Evolutionary conservation across 768 basidiomycete genomes (phyloP).

Genomic region (Russula virescens): DNA sequence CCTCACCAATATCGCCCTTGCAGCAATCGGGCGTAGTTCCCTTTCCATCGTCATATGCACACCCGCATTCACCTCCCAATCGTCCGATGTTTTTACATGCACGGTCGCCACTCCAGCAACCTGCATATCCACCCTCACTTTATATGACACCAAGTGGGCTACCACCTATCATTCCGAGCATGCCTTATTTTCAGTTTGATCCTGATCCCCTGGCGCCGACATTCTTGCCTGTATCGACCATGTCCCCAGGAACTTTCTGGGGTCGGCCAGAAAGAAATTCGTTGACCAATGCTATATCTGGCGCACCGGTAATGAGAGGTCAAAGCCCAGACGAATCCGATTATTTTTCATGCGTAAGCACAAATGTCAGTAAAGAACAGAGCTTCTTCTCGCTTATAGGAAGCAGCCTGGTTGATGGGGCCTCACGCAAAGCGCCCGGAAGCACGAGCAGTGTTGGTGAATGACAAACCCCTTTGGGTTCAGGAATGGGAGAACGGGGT

Average conservation of each 20-base stretch:
- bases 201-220: constrained; percentile 43
- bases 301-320: constrained; percentile 43
- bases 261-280: constrained; percentile 46
- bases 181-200: constrained; percentile 91
- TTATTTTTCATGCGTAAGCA: constrained; percentile 33
- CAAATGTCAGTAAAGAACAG: constrained; percentile 14
- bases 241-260: constrained; percentile 75
- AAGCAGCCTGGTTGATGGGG: constrained; percentile 31
- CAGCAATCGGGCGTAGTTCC: constrained; percentile 3
- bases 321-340: constrained; percentile 28
- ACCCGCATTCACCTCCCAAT: constrained; percentile 34
- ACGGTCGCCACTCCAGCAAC: constrained; percentile 37
- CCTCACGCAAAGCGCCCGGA: constrained; percentile 19
- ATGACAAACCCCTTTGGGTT: background rate
- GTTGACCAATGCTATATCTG: constrained; percentile 54
- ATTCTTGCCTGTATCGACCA: constrained; percentile 67
- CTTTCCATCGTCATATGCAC: constrained; percentile 19
- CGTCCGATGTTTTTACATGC: constrained; percentile 31
- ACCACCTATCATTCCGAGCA: constrained; percentile 93
- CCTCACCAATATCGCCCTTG: constrained; percentile 23
- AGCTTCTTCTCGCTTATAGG: constrained; percentile 43
- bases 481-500: background rate
- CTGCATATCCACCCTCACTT: constrained; percentile 29
- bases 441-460: constrained; percentile 2
- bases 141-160: constrained; percentile 61